Base-by-base conservation (phyloP, 2,329 filamentous ascomycete genomes). In the Paecilomyces sp. region DNA sequence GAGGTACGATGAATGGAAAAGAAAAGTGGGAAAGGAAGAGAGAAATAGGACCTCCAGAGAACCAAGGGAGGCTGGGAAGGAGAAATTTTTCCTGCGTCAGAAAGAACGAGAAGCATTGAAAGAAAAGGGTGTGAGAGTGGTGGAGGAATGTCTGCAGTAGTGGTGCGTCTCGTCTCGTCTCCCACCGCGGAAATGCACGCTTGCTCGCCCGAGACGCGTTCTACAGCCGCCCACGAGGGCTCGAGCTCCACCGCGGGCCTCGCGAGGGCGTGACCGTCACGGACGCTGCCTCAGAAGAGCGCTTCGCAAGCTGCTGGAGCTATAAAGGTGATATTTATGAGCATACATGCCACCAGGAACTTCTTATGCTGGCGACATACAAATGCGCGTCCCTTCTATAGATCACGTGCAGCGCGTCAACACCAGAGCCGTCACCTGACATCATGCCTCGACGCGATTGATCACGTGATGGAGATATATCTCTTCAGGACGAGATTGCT, bases 151-250 rank as follows among this genome's bases (percentile, higher is more conserved):
- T 62, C 64, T 53, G 51, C 64, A 70, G 67, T 68, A 69, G 64
- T 68, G 68, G 68, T 68, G 67, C 63, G 70, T 71, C 69, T 71
- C 61, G 70, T 71, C 69, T 71, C 61, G 51, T 53, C 63, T 61
- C 66, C 68, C 69, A 70, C 65, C 71, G 71, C 70, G 71, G 71
- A 73, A 73, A 72, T 71, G 71, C 71, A 74, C 71, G 71, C 70
- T 72, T 73, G 69, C 70, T 53, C 72, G 61, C 58, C 70, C 67
- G 70, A 73, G 71, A 74, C 71, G 71, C 71, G 71, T 74, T 74
- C 71, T 66, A 71, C 72, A 74, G 70, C 65, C 71, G 70, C 70
- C 71, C 67, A 66, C 66, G 64, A 72, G 69, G 63, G 56, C 61
- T 34, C 53, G 57, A 62, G 63, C 67, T 72, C 68, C 71, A 73